Evolutionary conservation across 1,284 basidiomycete species (phyloP), one percentile per base, ranked within the genome.

Genomic region (Cutaneotrichosporon curvatum): DNA sequence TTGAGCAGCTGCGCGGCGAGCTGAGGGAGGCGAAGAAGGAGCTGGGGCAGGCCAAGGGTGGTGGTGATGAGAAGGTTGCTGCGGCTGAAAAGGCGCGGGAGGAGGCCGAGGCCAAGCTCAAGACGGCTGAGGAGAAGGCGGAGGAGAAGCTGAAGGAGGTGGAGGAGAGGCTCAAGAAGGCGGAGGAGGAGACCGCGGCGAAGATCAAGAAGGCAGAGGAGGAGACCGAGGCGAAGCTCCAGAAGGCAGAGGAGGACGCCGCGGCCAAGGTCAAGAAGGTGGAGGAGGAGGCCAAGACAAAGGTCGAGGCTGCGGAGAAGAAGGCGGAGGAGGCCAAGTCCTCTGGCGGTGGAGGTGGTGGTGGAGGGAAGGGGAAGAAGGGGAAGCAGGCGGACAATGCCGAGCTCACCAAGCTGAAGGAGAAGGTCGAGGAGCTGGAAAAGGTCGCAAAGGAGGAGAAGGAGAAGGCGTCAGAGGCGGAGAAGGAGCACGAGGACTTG

Each of bases 401-500:
- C 4, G 30, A 35, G 34, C 47, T 56, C 25, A 30, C 25, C 7
- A 58, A 56, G 41, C 50, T 60, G 5, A 53, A 56, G 20, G 60
- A 56, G 20, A 39, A 40, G 34, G 23, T 59, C 40, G 47, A 40
- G 32, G 33, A 31, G 18, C 38, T 53, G 12, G 55, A 62, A 45
- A 47, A 55, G 33, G 70, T 82, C 37, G 64, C 87, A 5, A 72
- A 76, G 38, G 72, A 69, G 2, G 77, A 82, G 19, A 79, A 83
- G 57, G 76, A 75, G 47, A 84, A 83, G 64, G 76, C 78, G 37
- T 80, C 79, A 53, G 88, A 92, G n/a, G 79, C 82, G 20, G 84
- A 87, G 66, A 92, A 91, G 72, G 91, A 96, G 65, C 89, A 94
- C 62, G 91, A 95, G 67, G 91, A 97, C 68, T 68, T 98, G 45